Base-by-base conservation (phyloP, 345 rosid species). In the Citrus inodora region DNA sequence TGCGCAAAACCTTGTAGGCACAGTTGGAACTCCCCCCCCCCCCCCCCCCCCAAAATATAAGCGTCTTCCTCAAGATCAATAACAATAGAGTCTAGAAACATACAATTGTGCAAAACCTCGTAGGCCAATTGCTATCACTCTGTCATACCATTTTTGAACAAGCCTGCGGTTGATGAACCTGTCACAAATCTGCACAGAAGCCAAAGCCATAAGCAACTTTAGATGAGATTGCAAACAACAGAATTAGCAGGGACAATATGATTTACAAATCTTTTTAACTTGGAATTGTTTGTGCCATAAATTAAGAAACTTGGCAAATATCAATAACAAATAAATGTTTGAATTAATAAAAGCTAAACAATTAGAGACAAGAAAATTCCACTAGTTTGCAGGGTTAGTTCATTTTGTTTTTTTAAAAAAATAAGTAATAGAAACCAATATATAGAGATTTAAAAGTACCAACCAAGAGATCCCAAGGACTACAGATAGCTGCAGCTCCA, bases 391-490 rank as follows among this genome's bases (percentile, higher is more conserved):
- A 75, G n/a, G 38, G 4, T 63, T 48, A 11, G 6, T 27, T 46
- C 7, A 35, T 63, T 46, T 35, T 21, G 13, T 30, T 48, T 75
- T 63, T 17, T 0, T 0, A 17, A 53, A 53, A 53, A 17, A 53
- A 53, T 0, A 37, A 37, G n/a, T 35, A 7, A 19, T 58, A n/a
- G 24, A 73, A 24, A 73, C 3, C 33, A 73, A 59, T 32, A 59
- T 8, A 24, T 59, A 35, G 6, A 37, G 32, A 65, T 37, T 60
- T 7, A 56, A 42, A 46, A 62, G 16, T 64, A 78, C 84, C 64
- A 61, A 85, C 88, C 88, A 83, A 63, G 24, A 85, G 78, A 73
- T 85, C 88, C 83, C 83, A 85, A 78, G 88, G 85, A 82, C 70
- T 78, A 69, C 88, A 85, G 70, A 85, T 25, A 68, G 86, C 83